Evolutionary conservation across 75 land plant genomes (phyloP), one percentile per base, ranked within the genome.

Genomic region (Selaginella tamariscina): DNA sequence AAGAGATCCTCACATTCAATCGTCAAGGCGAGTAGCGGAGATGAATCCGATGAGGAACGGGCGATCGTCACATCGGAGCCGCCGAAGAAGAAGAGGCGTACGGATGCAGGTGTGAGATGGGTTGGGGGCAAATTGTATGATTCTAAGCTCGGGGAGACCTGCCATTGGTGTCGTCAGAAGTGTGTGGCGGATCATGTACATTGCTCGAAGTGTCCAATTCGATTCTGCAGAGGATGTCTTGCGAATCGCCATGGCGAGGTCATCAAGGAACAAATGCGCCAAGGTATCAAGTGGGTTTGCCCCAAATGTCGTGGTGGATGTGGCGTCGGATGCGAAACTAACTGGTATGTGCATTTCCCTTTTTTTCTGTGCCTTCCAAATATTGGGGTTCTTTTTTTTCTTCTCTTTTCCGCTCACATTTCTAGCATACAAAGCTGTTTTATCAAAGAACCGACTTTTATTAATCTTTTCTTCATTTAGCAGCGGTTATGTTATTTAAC

Each of bases 151-250:
- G 82, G 82, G 1, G 31, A 56, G 24, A 80, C 81, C 1, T 80
- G 82, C 64, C 82, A 80, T 32, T 80, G 82, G 82, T 80, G 82
- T 32, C 74, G 79, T 1, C 79, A 77, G 66, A 77, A 77, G 56
- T 73, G 77, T 11, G 77, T 77, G 56, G 78, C 73, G 56, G 67
- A 74, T 23, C 77, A 77, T 62, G 71, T 68, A 23, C 26, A 39
- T 9, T 77, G 79, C 65, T 57, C 31, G 20, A 13, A 8, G 23
- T 77, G 81, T 56, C 26, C 71, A 27, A 54, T 74, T 26, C 29
- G 65, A 24, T 80, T 78, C 64, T 80, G 82, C 27, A 72, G 81
- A 0, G 29, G 56, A 8, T 80, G 82, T 54, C 72, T 80, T 8
- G 54, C 63, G 69, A 80, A 80, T 31, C 33, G 82, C 31, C 65